Conservation (phyloP, 225 moss, liverwort and hornwort species). For the Climacium dendroides region DNA sequence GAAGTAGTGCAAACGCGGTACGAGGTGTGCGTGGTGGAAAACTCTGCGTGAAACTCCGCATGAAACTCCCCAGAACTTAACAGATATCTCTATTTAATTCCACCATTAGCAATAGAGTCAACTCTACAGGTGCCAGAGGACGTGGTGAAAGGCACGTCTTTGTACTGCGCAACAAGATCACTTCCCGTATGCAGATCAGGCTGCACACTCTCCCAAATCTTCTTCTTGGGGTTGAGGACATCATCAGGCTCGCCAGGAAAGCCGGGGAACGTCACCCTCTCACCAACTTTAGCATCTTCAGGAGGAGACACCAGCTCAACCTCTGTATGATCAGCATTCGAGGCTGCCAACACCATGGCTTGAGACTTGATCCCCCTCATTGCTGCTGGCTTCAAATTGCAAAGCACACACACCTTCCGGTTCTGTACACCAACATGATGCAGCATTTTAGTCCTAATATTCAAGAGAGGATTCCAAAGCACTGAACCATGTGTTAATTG, state of each 20-base stretch:
- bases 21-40: not conserved
- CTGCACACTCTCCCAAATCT: constrained; percentile 83
- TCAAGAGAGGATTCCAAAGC: not conserved
- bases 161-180: constrained; percentile 66
- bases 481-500: too few species aligned
- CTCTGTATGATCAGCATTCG: constrained; percentile 58
- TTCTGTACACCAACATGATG: constrained; percentile 16
- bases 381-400: constrained; percentile 84
- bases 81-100: constrained; percentile 28
- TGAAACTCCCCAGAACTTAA: not conserved
- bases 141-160: constrained; percentile 71
- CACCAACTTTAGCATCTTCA: constrained; percentile 47
- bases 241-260: constrained; percentile 61
- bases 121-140: constrained; percentile 61
- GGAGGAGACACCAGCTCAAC: constrained; percentile 75
- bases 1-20: not conserved
- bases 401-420: constrained; percentile 70
- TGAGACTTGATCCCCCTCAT: constrained; percentile 92
- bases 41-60: not conserved
- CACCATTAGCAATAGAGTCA: constrained; percentile 48
- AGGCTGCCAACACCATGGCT: constrained; percentile 81
- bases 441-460: not conserved
- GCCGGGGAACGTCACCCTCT: constrained; percentile 61
- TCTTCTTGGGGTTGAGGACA: constrained; percentile 83
- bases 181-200: constrained; percentile 54